Evolutionary conservation across 108 stramenopile genomes (phyloP).

Genomic region (Nitzschia palea): DNA sequence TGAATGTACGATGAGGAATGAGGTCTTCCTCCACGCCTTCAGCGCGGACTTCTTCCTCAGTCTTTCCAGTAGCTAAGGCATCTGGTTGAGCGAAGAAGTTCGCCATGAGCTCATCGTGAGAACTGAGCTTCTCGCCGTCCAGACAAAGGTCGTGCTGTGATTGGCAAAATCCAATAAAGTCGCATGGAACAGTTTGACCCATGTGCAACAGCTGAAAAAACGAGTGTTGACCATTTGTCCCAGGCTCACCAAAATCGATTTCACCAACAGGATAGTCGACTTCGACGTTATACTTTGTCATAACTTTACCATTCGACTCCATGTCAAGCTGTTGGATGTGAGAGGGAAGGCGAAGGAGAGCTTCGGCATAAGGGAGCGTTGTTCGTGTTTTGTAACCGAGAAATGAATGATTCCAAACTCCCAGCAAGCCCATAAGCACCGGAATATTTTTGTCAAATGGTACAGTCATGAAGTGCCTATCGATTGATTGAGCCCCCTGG

Average conservation of each 20-base stretch:
- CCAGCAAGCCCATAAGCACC: conserved; percentile 95
- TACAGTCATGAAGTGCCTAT: conserved; percentile 94
- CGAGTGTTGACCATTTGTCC: conserved; percentile 99
- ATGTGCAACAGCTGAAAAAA: conserved; percentile 99
- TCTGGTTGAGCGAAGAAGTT: conserved; percentile 99
- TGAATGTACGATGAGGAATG: conserved; percentile 91
- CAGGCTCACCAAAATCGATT: conserved; percentile 98
- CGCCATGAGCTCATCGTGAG: conserved; percentile 99
- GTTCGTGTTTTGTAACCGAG: conserved; percentile 86
- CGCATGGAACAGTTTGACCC: conserved; percentile 95
- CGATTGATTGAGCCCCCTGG: conserved; percentile 94
- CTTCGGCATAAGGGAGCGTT: conserved; percentile 96
- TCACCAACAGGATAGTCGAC: conserved; percentile 93
- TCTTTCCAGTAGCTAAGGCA: conserved; percentile 93
- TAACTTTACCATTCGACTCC: conserved; percentile 93
- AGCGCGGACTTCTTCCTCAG: conserved; percentile 86
- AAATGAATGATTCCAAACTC: conserved; percentile 98
- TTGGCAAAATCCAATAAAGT: conserved; percentile 95
- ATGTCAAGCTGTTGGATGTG: conserved; percentile 99
- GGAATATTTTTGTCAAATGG: conserved; percentile 93
- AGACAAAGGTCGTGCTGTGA: conserved; percentile 82
- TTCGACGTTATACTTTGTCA: conserved; percentile 83
- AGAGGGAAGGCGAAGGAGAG: conserved; percentile 95
- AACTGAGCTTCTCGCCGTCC: conserved; percentile 90
- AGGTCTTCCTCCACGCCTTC: conserved; percentile 91